Conservation (phyloP, 2,329 filamentous ascomycete species). For the Phyllosticta capitalensis region DNA sequence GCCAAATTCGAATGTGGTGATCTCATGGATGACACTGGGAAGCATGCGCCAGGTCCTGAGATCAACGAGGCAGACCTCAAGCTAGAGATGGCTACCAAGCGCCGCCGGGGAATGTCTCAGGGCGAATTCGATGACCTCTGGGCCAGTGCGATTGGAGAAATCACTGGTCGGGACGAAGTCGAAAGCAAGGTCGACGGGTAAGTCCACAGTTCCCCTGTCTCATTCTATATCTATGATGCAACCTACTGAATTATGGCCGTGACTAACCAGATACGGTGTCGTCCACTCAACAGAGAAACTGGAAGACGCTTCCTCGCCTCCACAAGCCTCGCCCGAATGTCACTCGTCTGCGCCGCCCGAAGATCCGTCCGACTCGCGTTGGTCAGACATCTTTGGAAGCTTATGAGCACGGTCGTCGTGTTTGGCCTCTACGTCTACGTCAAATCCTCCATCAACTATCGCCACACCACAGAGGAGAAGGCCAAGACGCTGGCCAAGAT, state of each 20-base stretch:
- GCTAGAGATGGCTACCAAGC: constrained; percentile 64
- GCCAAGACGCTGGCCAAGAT: constrained; percentile 76
- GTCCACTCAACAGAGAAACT: constrained; percentile 59
- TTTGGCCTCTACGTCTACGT: constrained; percentile 43
- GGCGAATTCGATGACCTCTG: constrained; percentile 83
- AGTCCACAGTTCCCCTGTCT: constrained; percentile 30
- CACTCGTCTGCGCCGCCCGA: constrained; percentile 72
- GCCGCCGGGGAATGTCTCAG: constrained; percentile 56
- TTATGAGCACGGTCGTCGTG: constrained; percentile 54
- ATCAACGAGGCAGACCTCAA: constrained; percentile 64
- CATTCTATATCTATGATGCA: not conserved
- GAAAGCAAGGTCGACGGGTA: constrained; percentile 48
- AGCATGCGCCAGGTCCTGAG: constrained; percentile 53
- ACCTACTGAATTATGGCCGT: constrained; percentile 7
- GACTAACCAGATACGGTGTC: constrained; percentile 81
- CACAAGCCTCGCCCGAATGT: constrained; percentile 83
- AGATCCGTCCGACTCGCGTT: constrained; percentile 68
- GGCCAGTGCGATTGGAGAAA: constrained; percentile 62
- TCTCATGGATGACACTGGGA: constrained; percentile 51
- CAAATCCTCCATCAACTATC: constrained; percentile 52
- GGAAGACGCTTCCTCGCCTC: constrained; percentile 61
- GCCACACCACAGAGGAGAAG: constrained; percentile 56
- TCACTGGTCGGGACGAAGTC: constrained; percentile 53
- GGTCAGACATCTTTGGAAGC: constrained; percentile 78
- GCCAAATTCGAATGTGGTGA: constrained; percentile 89